These are phyloP conservation scores for Begonia loranthoides DNA, from an alignment of 306 rosid species.

Conservation along the genomic window DNA sequence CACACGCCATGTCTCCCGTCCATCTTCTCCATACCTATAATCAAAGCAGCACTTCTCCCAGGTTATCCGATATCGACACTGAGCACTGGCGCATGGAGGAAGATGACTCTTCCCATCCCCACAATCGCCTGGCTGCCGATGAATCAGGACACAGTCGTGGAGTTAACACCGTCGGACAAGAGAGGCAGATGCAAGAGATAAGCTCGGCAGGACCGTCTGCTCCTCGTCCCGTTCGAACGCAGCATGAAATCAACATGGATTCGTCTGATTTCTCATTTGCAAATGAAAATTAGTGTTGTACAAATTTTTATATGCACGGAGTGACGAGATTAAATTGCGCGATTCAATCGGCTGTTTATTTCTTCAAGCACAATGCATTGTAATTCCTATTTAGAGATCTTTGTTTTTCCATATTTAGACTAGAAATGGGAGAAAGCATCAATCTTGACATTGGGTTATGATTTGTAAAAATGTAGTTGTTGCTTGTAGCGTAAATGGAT, in stretches of 20 bases:
- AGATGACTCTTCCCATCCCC: conserved; percentile 14
- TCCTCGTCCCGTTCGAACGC: background rate
- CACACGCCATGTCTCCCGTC: conserved; percentile 46
- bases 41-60: conserved; percentile 24
- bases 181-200: conserved; percentile 7
- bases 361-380: no score
- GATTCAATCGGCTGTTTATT: no score
- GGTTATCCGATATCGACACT: conserved; percentile 17
- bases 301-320: no score
- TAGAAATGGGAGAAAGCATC: no score
- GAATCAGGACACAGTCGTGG: background rate
- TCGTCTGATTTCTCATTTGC: conserved; percentile 31
- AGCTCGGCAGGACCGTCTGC: conserved; percentile 12
- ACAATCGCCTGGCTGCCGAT: conserved; percentile 5
- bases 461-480: no score
- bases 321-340: no score
- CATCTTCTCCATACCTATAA: conserved; percentile 35
- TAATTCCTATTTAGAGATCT: no score
- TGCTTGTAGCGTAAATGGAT: no score
- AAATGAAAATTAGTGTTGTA: conserved; percentile 5
- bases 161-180: no score
- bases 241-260: conserved; percentile 19
- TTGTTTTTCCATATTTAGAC: no score
- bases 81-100: conserved; percentile 24
- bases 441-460: no score